Base-by-base conservation (phyloP, 108 stramenopile species). In the Pseudonitzschia multiseries region DNA sequence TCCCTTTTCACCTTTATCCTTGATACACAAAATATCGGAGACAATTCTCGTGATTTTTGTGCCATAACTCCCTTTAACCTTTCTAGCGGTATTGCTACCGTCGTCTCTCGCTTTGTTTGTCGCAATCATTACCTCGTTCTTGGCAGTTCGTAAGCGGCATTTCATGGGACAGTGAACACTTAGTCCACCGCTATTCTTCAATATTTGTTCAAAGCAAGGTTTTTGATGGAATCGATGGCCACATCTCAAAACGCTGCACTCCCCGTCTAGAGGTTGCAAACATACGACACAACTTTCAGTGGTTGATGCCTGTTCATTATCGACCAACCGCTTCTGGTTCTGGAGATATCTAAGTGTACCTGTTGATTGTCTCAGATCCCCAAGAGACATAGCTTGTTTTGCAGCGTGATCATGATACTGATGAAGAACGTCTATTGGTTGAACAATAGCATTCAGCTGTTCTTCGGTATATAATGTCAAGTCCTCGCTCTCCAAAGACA, bases 41-140 rank as follows among this genome's bases (percentile, higher is more conserved):
- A 91, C 76, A 13, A 91, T 61, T 28, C 78, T 54, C 20, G 85
- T 82, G 0, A 86, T 81, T 61, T 94, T 94, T 18, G 93, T 94
- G 4, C 93, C 93, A 80, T 85, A 94, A 63, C 84, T 79, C 0
- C 93, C 93, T 63, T 91, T 79, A 15, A 94, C 57, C 52, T 65
- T 60, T 48, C 78, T 65, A 67, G 43, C 14, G 12, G 60, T 62
- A 36, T 56, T 62, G 52, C 82, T 84, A 48, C 83, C 79, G 79
- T 89, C 81, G 26, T 86, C 65, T 60, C 56, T 62, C 20, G 53
- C 57, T 60, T 79, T 79, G 61, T 83, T 69, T 22, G 66, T 80
- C 24, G 84, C 87, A 43, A 82, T 72, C 82, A 79, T 69, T 21
- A 87, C 80, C 41, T 87, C 88, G 20, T 81, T 81, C 32, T 29